These are phyloP conservation scores for Abortiporus biennis DNA, from an alignment of 1,284 basidiomycete genomes.

Conservation along the genomic window DNA sequence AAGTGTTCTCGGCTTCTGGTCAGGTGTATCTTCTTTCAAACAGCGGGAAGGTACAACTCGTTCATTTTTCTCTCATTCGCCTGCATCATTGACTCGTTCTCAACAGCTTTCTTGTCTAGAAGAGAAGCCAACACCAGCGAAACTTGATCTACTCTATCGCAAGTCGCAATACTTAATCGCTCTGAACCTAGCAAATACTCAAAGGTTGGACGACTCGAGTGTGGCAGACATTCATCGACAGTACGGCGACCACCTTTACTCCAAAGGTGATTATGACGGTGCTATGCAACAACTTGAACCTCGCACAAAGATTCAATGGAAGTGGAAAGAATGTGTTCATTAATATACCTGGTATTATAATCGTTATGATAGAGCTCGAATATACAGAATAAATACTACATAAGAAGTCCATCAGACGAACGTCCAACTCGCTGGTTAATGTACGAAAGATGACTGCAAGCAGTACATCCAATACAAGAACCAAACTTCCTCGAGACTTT, in stretches of 20 bases:
- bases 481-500: no score
- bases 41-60: constrained; percentile 77
- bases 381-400: no score
- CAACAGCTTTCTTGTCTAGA: constrained; percentile 61
- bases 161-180: constrained; percentile 75
- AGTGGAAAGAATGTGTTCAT: no score
- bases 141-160: constrained; percentile 78
- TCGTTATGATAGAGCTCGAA: no score
- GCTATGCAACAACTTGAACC: constrained; percentile 95
- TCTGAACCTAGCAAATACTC: constrained; percentile 72
- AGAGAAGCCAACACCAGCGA: constrained; percentile 76
- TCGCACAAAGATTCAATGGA: no score
- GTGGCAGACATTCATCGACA: constrained; percentile 84
- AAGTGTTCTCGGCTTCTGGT: constrained; percentile 77
- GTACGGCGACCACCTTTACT: constrained; percentile 91
- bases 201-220: constrained; percentile 62
- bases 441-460: no score
- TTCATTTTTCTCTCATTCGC: no score
- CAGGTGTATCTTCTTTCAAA: constrained; percentile 73
- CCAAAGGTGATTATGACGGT: constrained; percentile 88
- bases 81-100: constrained; percentile 1
- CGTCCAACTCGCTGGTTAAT: no score
- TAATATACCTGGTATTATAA: no score
- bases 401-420: no score
- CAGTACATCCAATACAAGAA: no score